Evolutionary conservation across 495 filamentous ascomycete species (phyloP).

Genomic region (Penicillium pancosmium): DNA sequence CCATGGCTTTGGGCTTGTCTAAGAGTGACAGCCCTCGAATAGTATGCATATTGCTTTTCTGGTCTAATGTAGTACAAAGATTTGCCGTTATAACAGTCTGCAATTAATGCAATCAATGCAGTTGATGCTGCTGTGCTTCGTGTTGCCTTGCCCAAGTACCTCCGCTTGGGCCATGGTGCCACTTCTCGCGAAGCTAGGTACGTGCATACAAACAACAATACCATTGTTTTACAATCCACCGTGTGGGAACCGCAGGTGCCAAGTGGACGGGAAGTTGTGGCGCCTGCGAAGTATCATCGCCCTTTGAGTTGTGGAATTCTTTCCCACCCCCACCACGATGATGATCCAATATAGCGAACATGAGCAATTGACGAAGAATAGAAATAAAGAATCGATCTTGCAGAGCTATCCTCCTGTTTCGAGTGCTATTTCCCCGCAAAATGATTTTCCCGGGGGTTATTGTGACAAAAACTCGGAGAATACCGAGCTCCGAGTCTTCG

Average conservation of each 20-base stretch:
- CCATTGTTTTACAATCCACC: background rate
- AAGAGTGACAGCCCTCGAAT: too few relatives aligned
- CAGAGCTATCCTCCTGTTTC: too few relatives aligned
- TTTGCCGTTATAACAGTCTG: too few relatives aligned
- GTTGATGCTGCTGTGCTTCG: background rate
- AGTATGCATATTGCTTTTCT: too few relatives aligned
- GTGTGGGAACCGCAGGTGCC: conserved; percentile 1
- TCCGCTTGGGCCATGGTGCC: background rate
- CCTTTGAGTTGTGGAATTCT: background rate
- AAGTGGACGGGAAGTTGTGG: conserved; percentile 1
- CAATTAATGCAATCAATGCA: background rate
- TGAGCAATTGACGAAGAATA: too few relatives aligned
- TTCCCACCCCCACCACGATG: background rate
- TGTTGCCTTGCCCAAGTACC: background rate
- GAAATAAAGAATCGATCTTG: too few relatives aligned
- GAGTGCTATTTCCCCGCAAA: too few relatives aligned
- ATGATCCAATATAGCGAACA: too few relatives aligned
- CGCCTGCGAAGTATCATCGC: conserved; percentile 1
- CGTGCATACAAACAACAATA: background rate
- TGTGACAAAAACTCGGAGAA: background rate
- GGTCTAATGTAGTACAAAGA: too few relatives aligned
- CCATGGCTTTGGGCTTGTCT: too few relatives aligned
- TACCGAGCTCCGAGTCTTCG: background rate
- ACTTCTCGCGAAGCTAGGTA: background rate
- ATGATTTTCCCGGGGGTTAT: background rate